Percentiles rank a stretch among this genome's conserved stretches.
Evolutionary conservation across 306 rosid species (phyloP).

Genomic region (Cucumis hystrix): DNA sequence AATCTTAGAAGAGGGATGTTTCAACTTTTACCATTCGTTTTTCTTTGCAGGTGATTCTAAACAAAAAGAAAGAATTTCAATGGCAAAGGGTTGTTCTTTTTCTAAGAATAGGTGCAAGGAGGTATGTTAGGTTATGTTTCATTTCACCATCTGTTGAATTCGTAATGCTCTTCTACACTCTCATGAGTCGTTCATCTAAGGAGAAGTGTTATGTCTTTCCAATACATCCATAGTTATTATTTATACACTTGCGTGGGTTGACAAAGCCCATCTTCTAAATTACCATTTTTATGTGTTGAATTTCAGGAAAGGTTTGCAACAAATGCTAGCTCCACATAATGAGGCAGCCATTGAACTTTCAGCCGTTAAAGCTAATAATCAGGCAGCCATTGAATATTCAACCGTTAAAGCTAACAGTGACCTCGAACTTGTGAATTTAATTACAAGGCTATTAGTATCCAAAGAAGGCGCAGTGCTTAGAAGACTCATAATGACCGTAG

Average conservation of each 20-base stretch:
- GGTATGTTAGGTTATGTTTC: constrained; percentile 33
- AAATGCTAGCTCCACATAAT: constrained; percentile 21
- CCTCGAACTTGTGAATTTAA: constrained; percentile 48
- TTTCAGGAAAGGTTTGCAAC: constrained; percentile 69
- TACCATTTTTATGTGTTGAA: not conserved
- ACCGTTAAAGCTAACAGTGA: constrained; percentile 22
- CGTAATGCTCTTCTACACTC: not conserved
- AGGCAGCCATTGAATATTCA: constrained; percentile 20
- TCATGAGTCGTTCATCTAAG: not conserved
- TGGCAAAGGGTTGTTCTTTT: constrained; percentile 83
- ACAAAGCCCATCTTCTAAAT: not conserved
- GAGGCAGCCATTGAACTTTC: constrained; percentile 26
- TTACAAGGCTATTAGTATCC: constrained; percentile 66
- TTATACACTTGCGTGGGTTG: not conserved
- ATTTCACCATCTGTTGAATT: not conserved
- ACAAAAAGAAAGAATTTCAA: constrained; percentile 67
- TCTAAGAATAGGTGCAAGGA: constrained; percentile 64
- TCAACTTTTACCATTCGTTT: not conserved
- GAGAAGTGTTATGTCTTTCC: not conserved
- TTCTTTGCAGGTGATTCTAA: constrained; percentile 55
- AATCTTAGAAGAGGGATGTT: not conserved
- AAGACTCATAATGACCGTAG: constrained; percentile 93
- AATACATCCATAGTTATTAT: not conserved
- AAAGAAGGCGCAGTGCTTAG: constrained; percentile 76
- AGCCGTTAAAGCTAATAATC: constrained; percentile 23